phyloP scores from a whole-genome alignment of 192 early-diverging fungal genomes.

The Mycoemilia scoparia region DNA sequence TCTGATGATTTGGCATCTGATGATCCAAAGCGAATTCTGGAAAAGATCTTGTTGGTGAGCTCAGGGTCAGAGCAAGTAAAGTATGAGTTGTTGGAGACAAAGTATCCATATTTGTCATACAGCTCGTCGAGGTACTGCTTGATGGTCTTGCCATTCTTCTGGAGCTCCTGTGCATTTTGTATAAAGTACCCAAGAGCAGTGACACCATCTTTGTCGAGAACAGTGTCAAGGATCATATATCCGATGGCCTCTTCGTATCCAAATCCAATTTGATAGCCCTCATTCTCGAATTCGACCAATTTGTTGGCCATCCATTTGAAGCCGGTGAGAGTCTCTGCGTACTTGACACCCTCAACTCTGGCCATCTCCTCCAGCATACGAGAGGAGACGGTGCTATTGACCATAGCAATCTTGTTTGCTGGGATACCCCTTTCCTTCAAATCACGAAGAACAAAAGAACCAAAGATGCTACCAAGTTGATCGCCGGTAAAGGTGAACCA shows the following conservation, averaged over 20 bases:
- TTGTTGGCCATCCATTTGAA: conserved; percentile 93
- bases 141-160: conserved; percentile 40
- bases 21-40: conserved; percentile 60
- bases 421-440: conserved; percentile 28
- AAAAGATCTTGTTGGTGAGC: conserved; percentile 56
- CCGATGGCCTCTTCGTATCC: conserved; percentile 93
- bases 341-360: conserved; percentile 52
- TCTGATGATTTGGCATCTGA: neutral
- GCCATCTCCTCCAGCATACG: conserved; percentile 66
- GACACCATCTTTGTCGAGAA: conserved; percentile 86
- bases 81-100: conserved; percentile 73
- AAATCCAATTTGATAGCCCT: conserved; percentile 54
- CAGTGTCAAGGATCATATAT: conserved; percentile 57
- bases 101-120: conserved; percentile 64
- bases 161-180: conserved; percentile 48
- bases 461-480: conserved; percentile 73
- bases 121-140: conserved; percentile 50
- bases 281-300: conserved; percentile 41
- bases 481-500: conserved; percentile 81
- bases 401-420: conserved; percentile 45
- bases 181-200: conserved; percentile 64
- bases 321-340: conserved; percentile 83
- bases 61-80: conserved; percentile 62
- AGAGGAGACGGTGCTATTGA: conserved; percentile 76
- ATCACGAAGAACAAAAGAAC: conserved; percentile 39